Conservation (phyloP, 192 early-diverging fungal species). For the Mortierella hygrophila region DNA sequence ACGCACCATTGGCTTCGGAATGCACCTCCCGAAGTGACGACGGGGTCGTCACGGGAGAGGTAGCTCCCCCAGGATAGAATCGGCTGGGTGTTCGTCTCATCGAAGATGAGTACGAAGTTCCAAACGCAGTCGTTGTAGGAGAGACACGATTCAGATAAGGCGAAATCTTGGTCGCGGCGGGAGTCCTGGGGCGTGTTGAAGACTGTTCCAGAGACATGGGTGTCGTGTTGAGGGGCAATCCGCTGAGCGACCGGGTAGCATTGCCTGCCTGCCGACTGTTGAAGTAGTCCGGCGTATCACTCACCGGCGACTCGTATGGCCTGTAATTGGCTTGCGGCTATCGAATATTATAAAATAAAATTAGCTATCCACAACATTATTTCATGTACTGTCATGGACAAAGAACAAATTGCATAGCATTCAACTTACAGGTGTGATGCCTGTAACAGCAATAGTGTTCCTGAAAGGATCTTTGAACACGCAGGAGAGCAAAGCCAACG, state of each 20-base stretch:
- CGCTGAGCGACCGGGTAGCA: constrained; percentile 18
- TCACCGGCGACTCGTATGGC: constrained; percentile 27
- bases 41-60: constrained; percentile 44
- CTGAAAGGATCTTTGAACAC: constrained; percentile 65
- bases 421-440: constrained; percentile 37
- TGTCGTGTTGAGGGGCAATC: constrained; percentile 28
- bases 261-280: constrained; percentile 31
- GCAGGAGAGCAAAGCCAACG: constrained; percentile 72
- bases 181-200: constrained; percentile 26
- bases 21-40: constrained; percentile 39
- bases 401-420: background rate
- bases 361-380: background rate
- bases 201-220: constrained; percentile 39
- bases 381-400: background rate
- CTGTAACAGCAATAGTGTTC: constrained; percentile 37
- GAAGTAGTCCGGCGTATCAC: constrained; percentile 45
- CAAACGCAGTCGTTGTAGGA: constrained; percentile 31
- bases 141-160: constrained; percentile 52
- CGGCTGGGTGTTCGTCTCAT: constrained; percentile 27
- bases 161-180: constrained; percentile 39
- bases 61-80: constrained; percentile 28
- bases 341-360: background rate
- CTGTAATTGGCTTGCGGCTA: constrained; percentile 47
- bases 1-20: constrained; percentile 18
- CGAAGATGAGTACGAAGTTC: constrained; percentile 37